A percentile compares a stretch with the other conserved stretches of the same genome.
These are phyloP conservation scores for Remersonia thermophila DNA, from an alignment of 2,329 filamentous ascomycete species.

Conservation along the genomic window DNA sequence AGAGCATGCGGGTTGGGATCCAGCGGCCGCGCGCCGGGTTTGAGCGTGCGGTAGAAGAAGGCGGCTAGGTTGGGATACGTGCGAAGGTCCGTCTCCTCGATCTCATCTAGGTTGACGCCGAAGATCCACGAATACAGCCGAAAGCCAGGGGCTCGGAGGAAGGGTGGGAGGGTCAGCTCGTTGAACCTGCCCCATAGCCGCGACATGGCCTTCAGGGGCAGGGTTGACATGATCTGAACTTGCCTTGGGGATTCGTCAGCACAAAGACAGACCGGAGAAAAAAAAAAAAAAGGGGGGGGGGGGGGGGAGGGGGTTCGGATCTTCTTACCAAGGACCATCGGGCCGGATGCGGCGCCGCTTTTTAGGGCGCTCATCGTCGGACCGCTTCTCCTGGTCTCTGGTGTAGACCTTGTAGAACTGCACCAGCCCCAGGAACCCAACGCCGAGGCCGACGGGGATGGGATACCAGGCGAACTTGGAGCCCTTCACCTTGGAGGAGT, in stretches of 20 bases:
- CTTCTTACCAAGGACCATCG: slow-evolving; percentile 63
- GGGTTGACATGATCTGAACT: slow-evolving; percentile 84
- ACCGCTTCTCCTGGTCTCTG: slow-evolving; percentile 40
- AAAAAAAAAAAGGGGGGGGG: background rate
- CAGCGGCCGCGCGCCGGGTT: slow-evolving; percentile 74
- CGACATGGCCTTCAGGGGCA: slow-evolving; percentile 83
- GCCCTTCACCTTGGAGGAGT: slow-evolving; percentile 38
- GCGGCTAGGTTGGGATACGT: slow-evolving; percentile 84
- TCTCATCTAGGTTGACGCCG: slow-evolving; percentile 80
- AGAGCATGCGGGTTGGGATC: slow-evolving; percentile 71
- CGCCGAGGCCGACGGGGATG: slow-evolving; percentile 75
- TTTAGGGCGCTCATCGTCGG: slow-evolving; percentile 33
- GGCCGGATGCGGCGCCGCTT: slow-evolving; percentile 55
- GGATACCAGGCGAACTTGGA: slow-evolving; percentile 72
- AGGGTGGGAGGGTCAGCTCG: slow-evolving; percentile 77
- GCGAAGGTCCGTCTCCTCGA: slow-evolving; percentile 78
- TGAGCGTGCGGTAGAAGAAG: slow-evolving; percentile 94
- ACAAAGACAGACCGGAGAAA: background rate
- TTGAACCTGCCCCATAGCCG: slow-evolving; percentile 87
- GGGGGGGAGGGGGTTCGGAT: background rate
- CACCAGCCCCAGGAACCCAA: slow-evolving; percentile 69
- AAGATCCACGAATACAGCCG: slow-evolving; percentile 85
- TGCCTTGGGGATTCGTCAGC: slow-evolving; percentile 43
- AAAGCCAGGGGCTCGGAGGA: slow-evolving; percentile 77
- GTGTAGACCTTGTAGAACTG: slow-evolving; percentile 67